Conservation (phyloP, 1,284 basidiomycete genomes). For the Cryptococcus floricola region DNA sequence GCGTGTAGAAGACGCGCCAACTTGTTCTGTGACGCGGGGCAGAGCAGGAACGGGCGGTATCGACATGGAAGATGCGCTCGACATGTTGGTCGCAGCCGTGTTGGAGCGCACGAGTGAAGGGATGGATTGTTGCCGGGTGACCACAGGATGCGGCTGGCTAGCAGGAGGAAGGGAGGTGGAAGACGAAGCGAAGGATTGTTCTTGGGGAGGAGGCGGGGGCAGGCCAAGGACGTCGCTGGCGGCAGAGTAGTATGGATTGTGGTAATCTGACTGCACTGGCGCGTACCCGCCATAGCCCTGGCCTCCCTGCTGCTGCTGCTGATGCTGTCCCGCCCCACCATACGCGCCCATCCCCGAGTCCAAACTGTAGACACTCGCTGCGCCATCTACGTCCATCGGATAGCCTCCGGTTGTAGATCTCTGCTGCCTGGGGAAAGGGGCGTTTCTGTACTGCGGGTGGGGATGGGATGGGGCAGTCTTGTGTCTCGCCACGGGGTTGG, state of each 20-base stretch:
- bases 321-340: conserved; percentile 7
- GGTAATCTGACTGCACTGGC: conserved; percentile 21
- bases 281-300: conserved; percentile 11
- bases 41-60: not conserved
- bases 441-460: conserved; percentile 5
- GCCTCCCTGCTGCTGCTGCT: conserved; percentile 3
- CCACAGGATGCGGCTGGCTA: not conserved
- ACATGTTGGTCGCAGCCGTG: conserved; percentile 38
- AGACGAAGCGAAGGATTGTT: conserved; percentile 31
- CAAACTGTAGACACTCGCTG: conserved; percentile 46
- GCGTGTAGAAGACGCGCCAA: conserved; percentile 51
- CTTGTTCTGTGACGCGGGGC: conserved; percentile 50
- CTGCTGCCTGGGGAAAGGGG: conserved; percentile 9
- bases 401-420: conserved; percentile 20
- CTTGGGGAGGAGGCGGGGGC: conserved; percentile 50
- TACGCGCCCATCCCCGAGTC: conserved; percentile 47
- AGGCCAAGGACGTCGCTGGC: conserved; percentile 74
- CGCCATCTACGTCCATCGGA: conserved; percentile 20
- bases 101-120: conserved; percentile 37
- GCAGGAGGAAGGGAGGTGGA: conserved; percentile 9
- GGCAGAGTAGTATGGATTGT: conserved; percentile 50
- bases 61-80: conserved; percentile 32
- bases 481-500: conserved; percentile 11
- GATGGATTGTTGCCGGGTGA: conserved; percentile 32
- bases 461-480: conserved; percentile 11